A percentile compares a stretch with the other conserved stretches of the same genome.
Evolutionary conservation across 306 rosid genomes (phyloP).

Genomic region (Geum urbanum): DNA sequence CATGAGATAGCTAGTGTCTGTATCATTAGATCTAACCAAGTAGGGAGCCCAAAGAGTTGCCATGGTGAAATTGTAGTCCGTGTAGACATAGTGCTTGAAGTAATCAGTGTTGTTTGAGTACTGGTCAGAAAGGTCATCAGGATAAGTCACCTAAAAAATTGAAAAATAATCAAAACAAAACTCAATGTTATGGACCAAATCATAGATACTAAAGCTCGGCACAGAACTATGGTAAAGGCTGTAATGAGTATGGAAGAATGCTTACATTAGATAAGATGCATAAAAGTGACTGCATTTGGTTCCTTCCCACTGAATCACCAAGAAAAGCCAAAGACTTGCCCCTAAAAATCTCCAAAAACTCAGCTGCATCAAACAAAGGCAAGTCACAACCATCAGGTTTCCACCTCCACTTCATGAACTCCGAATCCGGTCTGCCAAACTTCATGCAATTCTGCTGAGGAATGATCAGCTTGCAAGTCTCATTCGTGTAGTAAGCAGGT

Average conservation of each 20-base stretch:
- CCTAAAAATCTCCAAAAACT: constrained; percentile 57
- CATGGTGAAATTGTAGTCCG: constrained; percentile 66
- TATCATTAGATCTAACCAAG: constrained; percentile 49
- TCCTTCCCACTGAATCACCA: constrained; percentile 84
- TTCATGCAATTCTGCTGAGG: constrained; percentile 81
- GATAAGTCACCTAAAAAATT: constrained; percentile 54
- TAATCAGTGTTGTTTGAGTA: constrained; percentile 30
- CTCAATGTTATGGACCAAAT: background rate
- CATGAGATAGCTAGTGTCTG: constrained; percentile 48
- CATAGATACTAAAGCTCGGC: background rate
- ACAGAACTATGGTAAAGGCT: background rate
- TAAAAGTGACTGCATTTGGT: constrained; percentile 76
- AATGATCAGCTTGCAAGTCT: constrained; percentile 50
- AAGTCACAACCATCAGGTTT: constrained; percentile 78
- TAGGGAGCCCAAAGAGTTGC: constrained; percentile 75
- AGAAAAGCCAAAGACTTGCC: constrained; percentile 79
- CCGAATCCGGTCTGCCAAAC: constrained; percentile 67
- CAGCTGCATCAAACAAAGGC: constrained; percentile 59
- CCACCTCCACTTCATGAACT: constrained; percentile 80
- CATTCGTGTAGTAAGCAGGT: constrained; percentile 57
- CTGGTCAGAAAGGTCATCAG: constrained; percentile 48
- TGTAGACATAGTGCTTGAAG: constrained; percentile 49
- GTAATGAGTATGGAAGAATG: background rate
- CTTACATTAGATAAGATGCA: constrained; percentile 62
- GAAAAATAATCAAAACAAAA: background rate